Conservation (phyloP, 2,329 filamentous ascomycete genomes). For the Beauveria brongniartii region DNA sequence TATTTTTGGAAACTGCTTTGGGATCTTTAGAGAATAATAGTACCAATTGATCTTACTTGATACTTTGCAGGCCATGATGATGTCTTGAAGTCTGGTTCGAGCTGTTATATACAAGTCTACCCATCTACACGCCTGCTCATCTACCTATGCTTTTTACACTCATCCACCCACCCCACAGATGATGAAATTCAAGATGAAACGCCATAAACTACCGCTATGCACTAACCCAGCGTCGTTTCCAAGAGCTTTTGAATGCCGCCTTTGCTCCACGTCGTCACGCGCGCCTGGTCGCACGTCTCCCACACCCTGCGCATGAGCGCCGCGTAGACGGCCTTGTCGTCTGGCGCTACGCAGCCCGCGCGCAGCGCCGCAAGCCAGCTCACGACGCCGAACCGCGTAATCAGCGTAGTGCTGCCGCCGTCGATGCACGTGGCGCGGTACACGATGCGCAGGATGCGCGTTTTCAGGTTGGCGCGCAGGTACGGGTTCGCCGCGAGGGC, state of each 20-base stretch:
- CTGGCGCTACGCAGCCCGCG: conserved; percentile 31
- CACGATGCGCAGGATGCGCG: conserved; percentile 53
- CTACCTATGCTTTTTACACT: neutral
- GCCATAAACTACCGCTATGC: neutral
- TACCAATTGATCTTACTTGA: neutral
- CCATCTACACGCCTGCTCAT: neutral
- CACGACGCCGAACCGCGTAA: conserved; percentile 66
- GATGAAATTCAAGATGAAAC: neutral
- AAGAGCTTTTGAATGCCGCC: conserved; percentile 31
- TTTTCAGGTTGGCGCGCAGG: conserved; percentile 49
- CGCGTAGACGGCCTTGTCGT: conserved; percentile 42
- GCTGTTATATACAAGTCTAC: neutral
- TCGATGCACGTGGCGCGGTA: conserved; percentile 60
- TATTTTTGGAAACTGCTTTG: neutral
- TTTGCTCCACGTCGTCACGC: conserved; percentile 59
- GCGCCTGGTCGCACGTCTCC: conserved; percentile 58
- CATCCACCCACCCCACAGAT: too few species aligned
- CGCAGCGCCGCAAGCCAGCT: conserved; percentile 64
- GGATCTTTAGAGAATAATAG: neutral
- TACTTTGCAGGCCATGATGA: neutral
- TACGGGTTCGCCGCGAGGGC: conserved; percentile 61
- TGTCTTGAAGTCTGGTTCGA: neutral
- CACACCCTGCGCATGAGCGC: conserved; percentile 51
- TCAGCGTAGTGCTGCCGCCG: conserved; percentile 69
- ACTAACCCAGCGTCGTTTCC: conserved; percentile 6